phyloP scores from a whole-genome alignment of 768 basidiomycete species.

The Hygrocybe coccinea region DNA sequence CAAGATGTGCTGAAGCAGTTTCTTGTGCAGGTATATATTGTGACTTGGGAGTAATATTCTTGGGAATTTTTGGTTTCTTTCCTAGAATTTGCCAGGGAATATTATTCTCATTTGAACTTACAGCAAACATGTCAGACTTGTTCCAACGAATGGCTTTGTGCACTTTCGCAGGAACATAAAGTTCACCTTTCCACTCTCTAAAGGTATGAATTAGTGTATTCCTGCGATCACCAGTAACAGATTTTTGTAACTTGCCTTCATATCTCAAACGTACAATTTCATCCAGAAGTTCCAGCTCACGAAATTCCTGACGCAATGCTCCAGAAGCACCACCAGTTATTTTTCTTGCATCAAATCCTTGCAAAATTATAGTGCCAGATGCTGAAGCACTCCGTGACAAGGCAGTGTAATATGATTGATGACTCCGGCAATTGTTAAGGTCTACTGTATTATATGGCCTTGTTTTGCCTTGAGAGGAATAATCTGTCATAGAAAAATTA shows the following conservation, averaged over 20 bases:
- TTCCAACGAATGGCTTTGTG: constrained; percentile 18
- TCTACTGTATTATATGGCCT: constrained; percentile 24
- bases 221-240: constrained; percentile 15
- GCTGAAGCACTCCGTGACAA: constrained; percentile 23
- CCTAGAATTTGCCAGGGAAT: not conserved
- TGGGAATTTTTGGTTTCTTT: not conserved
- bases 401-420: constrained; percentile 30
- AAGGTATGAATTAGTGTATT: constrained; percentile 21
- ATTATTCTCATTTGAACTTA: not conserved
- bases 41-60: not conserved
- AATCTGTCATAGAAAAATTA: constrained; percentile 29
- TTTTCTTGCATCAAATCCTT: constrained; percentile 21
- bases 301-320: constrained; percentile 29
- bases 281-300: constrained; percentile 33
- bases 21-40: not conserved
- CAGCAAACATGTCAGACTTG: constrained; percentile 12
- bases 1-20: not conserved
- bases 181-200: constrained; percentile 14
- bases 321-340: constrained; percentile 16
- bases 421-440: constrained; percentile 18
- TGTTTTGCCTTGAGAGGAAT: constrained; percentile 32
- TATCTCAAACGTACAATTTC: constrained; percentile 28
- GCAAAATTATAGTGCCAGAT: constrained; percentile 23
- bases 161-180: constrained; percentile 17
- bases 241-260: constrained; percentile 12